Evolutionary conservation across 139 green algal species (phyloP), one percentile per base, ranked within the genome.

Genomic region (Asterochloris sp.): DNA sequence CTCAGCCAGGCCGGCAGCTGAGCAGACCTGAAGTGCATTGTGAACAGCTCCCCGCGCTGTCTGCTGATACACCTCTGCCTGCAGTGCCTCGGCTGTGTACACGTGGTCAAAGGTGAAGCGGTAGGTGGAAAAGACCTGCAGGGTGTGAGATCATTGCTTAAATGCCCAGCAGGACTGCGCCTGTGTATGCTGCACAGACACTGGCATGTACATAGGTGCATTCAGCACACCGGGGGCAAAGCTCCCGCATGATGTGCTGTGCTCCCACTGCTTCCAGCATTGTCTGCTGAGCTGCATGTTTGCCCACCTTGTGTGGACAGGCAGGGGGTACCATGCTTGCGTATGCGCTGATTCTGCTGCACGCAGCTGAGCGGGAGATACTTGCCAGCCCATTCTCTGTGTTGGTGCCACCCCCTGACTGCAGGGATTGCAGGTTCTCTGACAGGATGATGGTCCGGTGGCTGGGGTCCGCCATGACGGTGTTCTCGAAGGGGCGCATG

Each of bases 61-160:
- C 26, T 92, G 80, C 19, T 87, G 64, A 76, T 98, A 99, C 66
- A 99, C 85, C 24, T 94, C 83, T 77, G 94, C 83, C 85, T 99
- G 95, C 10, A 26, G 87, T 76, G 80, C 86, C 68, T 93, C 83
- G 66, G 95, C 91, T 38, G 92, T 90, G 82, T 96, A 98, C 78
- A 98, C 94, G 54, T 91, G 88, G 83, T 99, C 96, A 86, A 98
- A 99, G 0, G 91, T 96, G 87, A 98, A 98, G 76, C 91, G 84
- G 23, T 91, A 85, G 12, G 85, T 89, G 76, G 85, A 79, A 69
- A 88, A 90, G 12, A 90, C 74, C 85, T 87, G 79, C 82, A 79
- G 27, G 23, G n/a, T 27, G 2, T 63, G 1, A 79, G 8, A 24
- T 24, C 13, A 63, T 19, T 24, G 24, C 13, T 17, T 10, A 67